These are phyloP conservation scores for Chamaecyparis obtusa DNA, from an alignment of 75 land plant genomes.

Conservation along the genomic window DNA sequence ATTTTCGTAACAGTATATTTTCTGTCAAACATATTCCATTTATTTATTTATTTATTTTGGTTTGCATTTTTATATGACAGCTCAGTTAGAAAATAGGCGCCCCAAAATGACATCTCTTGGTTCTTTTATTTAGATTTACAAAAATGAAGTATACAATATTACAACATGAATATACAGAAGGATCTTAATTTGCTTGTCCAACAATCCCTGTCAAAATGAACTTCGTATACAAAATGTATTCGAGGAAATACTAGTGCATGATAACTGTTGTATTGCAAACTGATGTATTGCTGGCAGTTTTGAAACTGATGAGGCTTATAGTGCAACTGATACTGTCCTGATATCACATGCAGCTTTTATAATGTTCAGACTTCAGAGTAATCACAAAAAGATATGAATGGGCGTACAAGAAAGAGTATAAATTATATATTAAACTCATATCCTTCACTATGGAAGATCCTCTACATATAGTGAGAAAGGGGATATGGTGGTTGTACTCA, in stretches of 20 bases:
- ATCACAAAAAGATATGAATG: not conserved
- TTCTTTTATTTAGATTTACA: too few species aligned
- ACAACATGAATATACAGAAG: not conserved
- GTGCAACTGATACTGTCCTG: not conserved
- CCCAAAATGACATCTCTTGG: too few species aligned
- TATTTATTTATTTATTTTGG: too few species aligned
- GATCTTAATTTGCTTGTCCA: not conserved
- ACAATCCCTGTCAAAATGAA: not conserved
- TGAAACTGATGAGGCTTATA: not conserved
- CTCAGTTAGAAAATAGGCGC: too few species aligned
- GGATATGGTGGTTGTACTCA: not conserved
- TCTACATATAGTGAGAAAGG: not conserved
- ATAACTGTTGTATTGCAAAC: not conserved
- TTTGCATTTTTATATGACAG: too few species aligned
- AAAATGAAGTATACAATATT: too few species aligned
- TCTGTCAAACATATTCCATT: too few species aligned
- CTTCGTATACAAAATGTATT: not conserved
- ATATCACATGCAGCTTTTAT: not conserved
- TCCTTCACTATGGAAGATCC: not conserved
- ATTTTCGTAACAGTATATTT: too few species aligned
- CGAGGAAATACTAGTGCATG: not conserved
- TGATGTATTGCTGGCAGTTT: not conserved
- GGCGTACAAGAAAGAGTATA: not conserved
- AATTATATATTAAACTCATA: not conserved
- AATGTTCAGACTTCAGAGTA: not conserved